Percentiles rank a stretch among this genome's conserved stretches.
These are phyloP conservation scores for Zasmidium cellare DNA, from an alignment of 2,329 filamentous ascomycete species.

Conservation along the genomic window DNA sequence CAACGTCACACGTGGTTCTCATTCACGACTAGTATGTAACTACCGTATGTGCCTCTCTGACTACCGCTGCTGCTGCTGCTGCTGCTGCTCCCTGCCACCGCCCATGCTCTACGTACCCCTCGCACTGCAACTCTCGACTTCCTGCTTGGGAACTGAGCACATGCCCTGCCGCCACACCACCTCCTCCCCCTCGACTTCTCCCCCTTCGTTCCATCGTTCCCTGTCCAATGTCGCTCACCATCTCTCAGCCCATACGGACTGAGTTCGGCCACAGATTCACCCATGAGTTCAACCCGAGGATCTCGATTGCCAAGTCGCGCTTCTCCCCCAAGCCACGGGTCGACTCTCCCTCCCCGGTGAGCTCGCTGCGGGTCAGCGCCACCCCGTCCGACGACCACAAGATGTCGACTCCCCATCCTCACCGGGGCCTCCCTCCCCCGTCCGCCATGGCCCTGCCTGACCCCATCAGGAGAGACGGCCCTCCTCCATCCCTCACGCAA, in stretches of 20 bases:
- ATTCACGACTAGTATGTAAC: constrained; percentile 14
- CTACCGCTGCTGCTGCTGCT: too few relatives aligned
- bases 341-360: constrained; percentile 36
- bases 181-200: too few relatives aligned
- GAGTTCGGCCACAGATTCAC: constrained; percentile 49
- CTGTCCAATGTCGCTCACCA: constrained; percentile 51
- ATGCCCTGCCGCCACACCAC: constrained; percentile 19
- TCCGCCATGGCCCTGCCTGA: constrained; percentile 54
- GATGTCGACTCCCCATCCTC: constrained; percentile 55
- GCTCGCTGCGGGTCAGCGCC: constrained; percentile 44
- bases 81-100: too few relatives aligned
- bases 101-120: constrained; percentile 5
- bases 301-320: constrained; percentile 39
- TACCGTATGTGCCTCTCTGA: neutral
- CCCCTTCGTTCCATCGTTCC: neutral
- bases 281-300: constrained; percentile 50
- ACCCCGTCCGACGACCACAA: constrained; percentile 31
- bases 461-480: constrained; percentile 41
- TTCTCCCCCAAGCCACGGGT: constrained; percentile 42
- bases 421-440: constrained; percentile 55
- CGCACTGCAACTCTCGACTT: constrained; percentile 1
- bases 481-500: constrained; percentile 39
- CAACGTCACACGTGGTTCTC: constrained; percentile 17
- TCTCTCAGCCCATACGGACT: constrained; percentile 48
- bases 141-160: constrained; percentile 16